These are phyloP conservation scores for Chaetomium sp. DNA, from an alignment of 2,329 filamentous ascomycete genomes.

Conservation along the genomic window DNA sequence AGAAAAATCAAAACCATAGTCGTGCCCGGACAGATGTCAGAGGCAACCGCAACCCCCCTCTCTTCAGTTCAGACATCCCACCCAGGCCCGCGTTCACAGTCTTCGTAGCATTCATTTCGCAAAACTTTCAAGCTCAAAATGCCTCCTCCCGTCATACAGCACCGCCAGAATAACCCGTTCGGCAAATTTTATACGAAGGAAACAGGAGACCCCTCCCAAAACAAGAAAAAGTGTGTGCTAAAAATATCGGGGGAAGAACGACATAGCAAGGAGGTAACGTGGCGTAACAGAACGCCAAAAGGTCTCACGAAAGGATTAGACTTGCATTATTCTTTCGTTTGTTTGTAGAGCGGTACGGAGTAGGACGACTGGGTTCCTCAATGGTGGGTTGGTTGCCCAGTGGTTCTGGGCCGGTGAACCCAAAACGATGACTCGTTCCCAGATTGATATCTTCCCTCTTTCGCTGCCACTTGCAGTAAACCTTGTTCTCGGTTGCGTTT, in stretches of 20 bases:
- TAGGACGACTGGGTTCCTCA: too few species aligned
- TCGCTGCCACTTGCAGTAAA: background rate
- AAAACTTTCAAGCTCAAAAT: background rate
- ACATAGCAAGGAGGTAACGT: background rate
- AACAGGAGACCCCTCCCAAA: background rate
- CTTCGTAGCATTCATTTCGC: too few species aligned
- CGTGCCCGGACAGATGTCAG: background rate
- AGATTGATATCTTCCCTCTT: too few species aligned
- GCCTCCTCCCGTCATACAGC: background rate
- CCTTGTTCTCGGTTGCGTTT: background rate
- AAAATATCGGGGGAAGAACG: background rate
- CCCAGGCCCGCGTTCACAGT: too few species aligned
- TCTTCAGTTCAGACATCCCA: too few species aligned
- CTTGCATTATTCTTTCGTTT: background rate
- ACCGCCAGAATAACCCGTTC: background rate
- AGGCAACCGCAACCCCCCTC: background rate
- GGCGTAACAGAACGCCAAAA: background rate
- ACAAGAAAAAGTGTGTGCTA: background rate
- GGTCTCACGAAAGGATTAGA: background rate
- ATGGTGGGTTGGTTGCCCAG: too few species aligned
- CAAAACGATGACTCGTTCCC: too few species aligned
- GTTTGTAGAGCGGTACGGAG: background rate
- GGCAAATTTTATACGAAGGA: background rate
- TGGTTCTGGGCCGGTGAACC: too few species aligned
- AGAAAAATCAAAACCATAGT: background rate